These are phyloP conservation scores for Epichloe coenophiala DNA, from an alignment of 2,329 filamentous ascomycete species.

Conservation along the genomic window DNA sequence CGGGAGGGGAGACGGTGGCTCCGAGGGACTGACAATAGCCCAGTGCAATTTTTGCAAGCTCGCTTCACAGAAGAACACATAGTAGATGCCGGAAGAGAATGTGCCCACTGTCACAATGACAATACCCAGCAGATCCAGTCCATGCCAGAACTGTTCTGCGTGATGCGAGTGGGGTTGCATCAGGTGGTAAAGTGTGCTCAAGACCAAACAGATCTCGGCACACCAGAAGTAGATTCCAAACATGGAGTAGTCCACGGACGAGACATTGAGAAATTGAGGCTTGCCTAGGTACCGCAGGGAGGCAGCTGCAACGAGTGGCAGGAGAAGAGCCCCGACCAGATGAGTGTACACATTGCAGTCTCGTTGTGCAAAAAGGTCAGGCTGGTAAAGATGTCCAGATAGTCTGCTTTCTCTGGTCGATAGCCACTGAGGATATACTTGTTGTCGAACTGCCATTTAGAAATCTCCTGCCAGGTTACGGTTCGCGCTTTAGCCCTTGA, in stretches of 20 bases:
- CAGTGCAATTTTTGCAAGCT: slow-evolving; percentile 8
- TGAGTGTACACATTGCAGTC: slow-evolving; percentile 8
- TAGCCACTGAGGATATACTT: slow-evolving; percentile 8
- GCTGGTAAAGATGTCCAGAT: slow-evolving; percentile 4
- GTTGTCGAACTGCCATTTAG: slow-evolving; percentile 6
- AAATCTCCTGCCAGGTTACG: slow-evolving; percentile 3
- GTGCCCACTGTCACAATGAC: slow-evolving; percentile 9
- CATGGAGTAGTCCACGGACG: slow-evolving; percentile 5
- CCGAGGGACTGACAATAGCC: slow-evolving; percentile 6
- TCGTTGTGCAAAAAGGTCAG: slow-evolving; percentile 8
- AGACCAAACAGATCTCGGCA: slow-evolving; percentile 7
- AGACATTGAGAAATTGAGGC: slow-evolving; percentile 4
- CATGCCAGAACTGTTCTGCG: slow-evolving; percentile 10
- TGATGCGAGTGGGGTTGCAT: slow-evolving; percentile 7
- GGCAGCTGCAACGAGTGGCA: slow-evolving; percentile 4
- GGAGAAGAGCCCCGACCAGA: slow-evolving; percentile 5
- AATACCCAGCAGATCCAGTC: slow-evolving; percentile 10
- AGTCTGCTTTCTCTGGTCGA: slow-evolving; percentile 5
- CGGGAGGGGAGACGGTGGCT: background rate
- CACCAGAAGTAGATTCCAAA: slow-evolving; percentile 8
- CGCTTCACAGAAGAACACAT: slow-evolving; percentile 8
- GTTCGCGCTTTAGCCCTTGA: slow-evolving; percentile 1
- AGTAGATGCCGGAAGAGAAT: slow-evolving; percentile 9
- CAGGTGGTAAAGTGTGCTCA: slow-evolving; percentile 8
- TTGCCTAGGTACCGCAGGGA: background rate